Evolutionary conservation across 2,329 filamentous ascomycete genomes (phyloP), one percentile per base, ranked within the genome.

Genomic region (Colletotrichum australisinense): DNA sequence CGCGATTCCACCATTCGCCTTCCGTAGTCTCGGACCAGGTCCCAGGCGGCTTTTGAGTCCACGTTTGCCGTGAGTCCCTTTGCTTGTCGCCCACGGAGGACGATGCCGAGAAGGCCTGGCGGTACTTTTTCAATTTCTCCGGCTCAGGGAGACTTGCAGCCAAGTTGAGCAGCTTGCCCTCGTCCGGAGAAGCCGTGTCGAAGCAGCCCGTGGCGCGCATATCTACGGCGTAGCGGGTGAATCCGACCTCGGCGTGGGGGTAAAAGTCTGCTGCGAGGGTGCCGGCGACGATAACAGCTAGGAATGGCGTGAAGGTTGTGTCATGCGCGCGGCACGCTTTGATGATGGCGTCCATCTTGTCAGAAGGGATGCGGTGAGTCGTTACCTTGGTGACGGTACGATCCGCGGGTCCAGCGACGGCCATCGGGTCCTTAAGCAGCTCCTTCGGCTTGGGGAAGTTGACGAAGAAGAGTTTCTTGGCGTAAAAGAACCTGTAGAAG

Each of bases 141-240:
- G 49, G 42, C 26, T 74, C 63, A 19, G 69, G 63, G 0, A 63
- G 67, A 5, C 72, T 72, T 12, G 63, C 69, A 14, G 69, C 72
- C 2, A 72, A 26, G 53, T 72, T 74, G 19, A 74, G 46, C n/a
- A 68, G 35, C 11, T 67, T 72, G 1, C 72, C 72, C 3, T 64
- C 62, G 2, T 38, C 57, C 7, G 58, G 57, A 1, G 68, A 46
- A 5, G 52, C 1, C 7, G 65, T 55, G 3, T 72, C 68, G 32
- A 74, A 56, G 49, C 63, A 42, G 0, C 68, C 63, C 1, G 65
- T 58, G 4, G 52, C 62, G 6, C 79, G 11, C 85, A 84, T 78
- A 83, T 88, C 76, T 82, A 87, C 76, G 68, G 64, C 4, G 78
- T 88, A 57, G 1, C 72, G 68, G 5, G 68, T 72, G 6, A 74